Base-by-base conservation (phyloP, 2,329 filamentous ascomycete genomes). In the Clonostachys rosea region DNA sequence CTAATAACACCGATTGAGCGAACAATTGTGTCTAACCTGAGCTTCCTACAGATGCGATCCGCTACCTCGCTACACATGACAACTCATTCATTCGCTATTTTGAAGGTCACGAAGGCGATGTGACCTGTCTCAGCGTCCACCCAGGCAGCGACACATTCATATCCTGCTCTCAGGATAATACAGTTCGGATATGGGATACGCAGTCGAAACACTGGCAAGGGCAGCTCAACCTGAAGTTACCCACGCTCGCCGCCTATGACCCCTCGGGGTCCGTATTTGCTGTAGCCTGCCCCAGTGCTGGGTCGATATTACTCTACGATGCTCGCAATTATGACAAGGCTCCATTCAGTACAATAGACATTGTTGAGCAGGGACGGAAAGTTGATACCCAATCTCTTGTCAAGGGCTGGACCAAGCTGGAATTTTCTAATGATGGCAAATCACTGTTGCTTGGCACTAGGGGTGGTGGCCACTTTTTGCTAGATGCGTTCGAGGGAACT, bases 81-180 rank as follows among this genome's bases (percentile, higher is more conserved):
- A 96, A 97, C 70, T 88, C 86, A 49, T 99, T 95, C 66, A 88
- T 97, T 52, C 87, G 94, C 52, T 99, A 99, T 69, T 99, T 97
- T 64, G 86, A 89, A 51, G 94, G 92, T 44, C 94, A 99, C 66
- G 87, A 88, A 40, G 86, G 81, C 49, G 77, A 84, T 47, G 94
- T 99, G 35, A 97, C 92, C 16, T 87, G 79, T 50, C 78, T 99
- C 30, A 75, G 87, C 2, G 79, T 97, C 52, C 92, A 91, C 54
- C 94, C 94, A 0, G 87, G 89, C 43, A 83, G 80, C 57, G 94
- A 99, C 66, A 86, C 87, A 55, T 97, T 99, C 70, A 83, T 99
- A 49, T 96, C 91, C 14, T 95, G 90, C 66, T 87, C 87, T 44
- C 83, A 87, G 54, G 94, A 99, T 65, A 88, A 96, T 64, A 96